Base-by-base conservation (phyloP, 129 eudicot species). In the Flaveria robusta region DNA sequence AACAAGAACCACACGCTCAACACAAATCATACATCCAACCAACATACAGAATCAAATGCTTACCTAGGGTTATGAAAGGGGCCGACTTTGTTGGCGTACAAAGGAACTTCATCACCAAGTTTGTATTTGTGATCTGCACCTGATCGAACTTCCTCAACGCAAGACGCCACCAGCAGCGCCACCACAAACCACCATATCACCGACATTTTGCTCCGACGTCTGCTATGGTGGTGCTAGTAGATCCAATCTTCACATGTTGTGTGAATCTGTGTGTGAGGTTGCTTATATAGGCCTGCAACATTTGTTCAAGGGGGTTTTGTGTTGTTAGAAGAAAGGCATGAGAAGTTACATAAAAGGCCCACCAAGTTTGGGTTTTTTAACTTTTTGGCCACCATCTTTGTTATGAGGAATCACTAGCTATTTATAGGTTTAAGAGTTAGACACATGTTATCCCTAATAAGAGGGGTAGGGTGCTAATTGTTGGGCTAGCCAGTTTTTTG, bases 31-130 rank as follows among this genome's bases (percentile, higher is more conserved):
- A 50, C 3, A 76, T 65, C 83, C 23, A 74, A 49, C 55, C 60
- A 16, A 26, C 16, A 75, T 6, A 34, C 18, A 46, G 20, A 47
- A 42, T 19, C 20, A 3, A 63, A 46, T 2, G 60, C 7, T 5
- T 66, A 91, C 98, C 98, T 93, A 59, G 98, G 98, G 75, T 93
- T 93, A 45, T 87, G 97, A 59, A 90, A 93, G 42, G 98, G 98
- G n/a, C 96, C 98, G 70, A 90, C 92, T 78, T 93, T 93, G 72
- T 90, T 90, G 15, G 92, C 97, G 66, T 90, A 90, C 9, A 93
- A 81, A 42, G 98, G 98, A 7, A 93, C 98, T 27, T 81, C 71
- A 31, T 90, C 98, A 6, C 91, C 88, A 39, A 79, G 42, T 72
- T 93, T 93, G 86, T 88, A 93, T 58, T 86, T 86, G 63, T 93